These are phyloP conservation scores for Selenicereus undatus DNA, from an alignment of 148 eudicot genomes.

Conservation along the genomic window DNA sequence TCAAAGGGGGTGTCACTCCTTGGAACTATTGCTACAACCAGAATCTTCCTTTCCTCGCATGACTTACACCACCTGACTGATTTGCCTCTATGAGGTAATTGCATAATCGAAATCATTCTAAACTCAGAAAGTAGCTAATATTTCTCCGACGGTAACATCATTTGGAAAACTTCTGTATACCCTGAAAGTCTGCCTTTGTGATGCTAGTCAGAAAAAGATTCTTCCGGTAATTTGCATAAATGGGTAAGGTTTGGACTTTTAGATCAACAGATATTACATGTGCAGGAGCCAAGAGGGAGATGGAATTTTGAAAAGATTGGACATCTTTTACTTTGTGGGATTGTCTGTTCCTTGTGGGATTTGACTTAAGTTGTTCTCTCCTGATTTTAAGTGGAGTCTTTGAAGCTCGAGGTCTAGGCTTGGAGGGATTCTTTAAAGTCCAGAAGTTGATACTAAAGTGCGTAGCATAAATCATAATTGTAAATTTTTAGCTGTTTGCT, in stretches of 20 bases:
- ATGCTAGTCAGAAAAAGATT: not conserved
- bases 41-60: not conserved
- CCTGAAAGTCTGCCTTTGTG: not conserved
- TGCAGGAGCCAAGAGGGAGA: not conserved
- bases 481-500: not conserved
- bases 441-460: not conserved
- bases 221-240: not conserved
- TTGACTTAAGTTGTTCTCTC: not conserved
- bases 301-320: not conserved
- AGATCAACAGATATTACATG: not conserved
- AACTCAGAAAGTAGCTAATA: not conserved
- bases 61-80: not conserved
- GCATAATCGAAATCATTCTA: not conserved
- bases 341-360: not conserved
- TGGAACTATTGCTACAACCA: not conserved
- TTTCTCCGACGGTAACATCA: not conserved
- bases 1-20: too few species aligned
- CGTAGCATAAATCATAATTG: not conserved
- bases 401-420: not conserved
- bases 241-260: not conserved
- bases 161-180: not conserved
- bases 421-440: not conserved
- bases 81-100: not conserved
- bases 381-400: not conserved
- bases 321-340: not conserved